Conservation (phyloP, 2,329 filamentous ascomycete species). For the Pseudogymnoascus sp. region DNA sequence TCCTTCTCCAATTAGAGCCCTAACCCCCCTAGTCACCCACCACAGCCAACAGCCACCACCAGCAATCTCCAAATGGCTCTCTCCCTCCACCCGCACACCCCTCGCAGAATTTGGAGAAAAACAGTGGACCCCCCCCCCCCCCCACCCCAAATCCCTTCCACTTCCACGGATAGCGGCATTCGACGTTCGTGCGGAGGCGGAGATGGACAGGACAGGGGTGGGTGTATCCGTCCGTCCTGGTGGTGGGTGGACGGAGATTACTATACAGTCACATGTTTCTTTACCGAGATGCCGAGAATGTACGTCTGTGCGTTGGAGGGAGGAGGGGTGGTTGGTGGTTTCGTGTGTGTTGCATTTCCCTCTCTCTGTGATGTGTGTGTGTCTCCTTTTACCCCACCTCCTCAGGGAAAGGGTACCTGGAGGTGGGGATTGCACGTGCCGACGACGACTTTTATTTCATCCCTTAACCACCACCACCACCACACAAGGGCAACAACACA, state of each 20-base stretch:
- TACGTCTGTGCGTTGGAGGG: not conserved
- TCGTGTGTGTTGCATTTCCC: not conserved
- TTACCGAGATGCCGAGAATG: not conserved
- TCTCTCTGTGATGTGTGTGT: not conserved
- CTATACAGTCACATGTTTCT: not conserved
- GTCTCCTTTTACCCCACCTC: not conserved
- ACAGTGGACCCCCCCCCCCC: not conserved
- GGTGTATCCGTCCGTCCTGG: no score
- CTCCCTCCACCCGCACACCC: not conserved
- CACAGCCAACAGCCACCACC: no score
- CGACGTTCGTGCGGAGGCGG: not conserved
- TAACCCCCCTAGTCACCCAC: not conserved
- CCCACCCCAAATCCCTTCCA: no score
- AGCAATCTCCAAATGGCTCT: not conserved
- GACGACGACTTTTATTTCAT: not conserved
- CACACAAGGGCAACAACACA: no score
- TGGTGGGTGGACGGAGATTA: not conserved
- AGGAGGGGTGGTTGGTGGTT: not conserved
- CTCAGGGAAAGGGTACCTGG: no score
- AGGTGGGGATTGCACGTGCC: not conserved
- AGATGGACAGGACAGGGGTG: not conserved
- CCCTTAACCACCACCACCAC: no score
- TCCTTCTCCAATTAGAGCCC: not conserved
- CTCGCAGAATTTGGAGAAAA: not conserved
- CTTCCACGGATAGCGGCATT: not conserved